Evolutionary conservation across 257 asterid genomes (phyloP).

Genomic region (Agastache rugosa): DNA sequence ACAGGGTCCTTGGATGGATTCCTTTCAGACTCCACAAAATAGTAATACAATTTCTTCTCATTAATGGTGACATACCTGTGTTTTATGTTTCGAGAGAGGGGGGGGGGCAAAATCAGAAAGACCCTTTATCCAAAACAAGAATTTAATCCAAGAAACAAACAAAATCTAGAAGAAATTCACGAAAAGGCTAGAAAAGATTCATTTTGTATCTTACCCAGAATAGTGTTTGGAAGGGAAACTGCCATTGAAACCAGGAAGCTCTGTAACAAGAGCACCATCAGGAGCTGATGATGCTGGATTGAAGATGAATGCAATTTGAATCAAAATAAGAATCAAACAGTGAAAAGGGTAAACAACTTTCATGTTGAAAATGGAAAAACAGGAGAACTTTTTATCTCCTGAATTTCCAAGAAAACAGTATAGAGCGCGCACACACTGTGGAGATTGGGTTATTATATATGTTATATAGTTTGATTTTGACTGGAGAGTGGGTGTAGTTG

Average conservation of each 20-base stretch:
- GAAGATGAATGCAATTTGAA: constrained; percentile 32
- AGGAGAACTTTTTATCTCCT: constrained; percentile 23
- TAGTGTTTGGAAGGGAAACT: constrained; percentile 81
- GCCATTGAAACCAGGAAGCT: constrained; percentile 79
- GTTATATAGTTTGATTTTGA: neutral
- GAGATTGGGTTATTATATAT: too few relatives aligned
- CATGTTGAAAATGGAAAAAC: constrained; percentile 38
- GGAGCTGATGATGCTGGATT: constrained; percentile 60
- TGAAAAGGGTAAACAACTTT: neutral
- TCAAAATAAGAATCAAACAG: constrained; percentile 28
- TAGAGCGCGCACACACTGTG: neutral
- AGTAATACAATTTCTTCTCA: constrained; percentile 79
- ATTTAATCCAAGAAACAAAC: constrained; percentile 22
- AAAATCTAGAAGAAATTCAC: neutral
- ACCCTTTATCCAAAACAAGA: constrained; percentile 27
- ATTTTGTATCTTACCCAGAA: constrained; percentile 63
- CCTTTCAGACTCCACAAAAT: constrained; percentile 87
- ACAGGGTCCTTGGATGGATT: constrained; percentile 76
- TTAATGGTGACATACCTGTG: constrained; percentile 75
- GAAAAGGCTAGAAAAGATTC: neutral
- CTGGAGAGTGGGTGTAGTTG: neutral
- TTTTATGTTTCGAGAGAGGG: neutral
- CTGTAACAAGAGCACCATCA: constrained; percentile 57
- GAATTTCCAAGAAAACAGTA: neutral
- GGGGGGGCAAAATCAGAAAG: neutral